Percentiles rank a stretch among this genome's conserved stretches.
Conservation (phyloP, 2,329 filamentous ascomycete genomes). For the Trichoderma semiorbis region DNA sequence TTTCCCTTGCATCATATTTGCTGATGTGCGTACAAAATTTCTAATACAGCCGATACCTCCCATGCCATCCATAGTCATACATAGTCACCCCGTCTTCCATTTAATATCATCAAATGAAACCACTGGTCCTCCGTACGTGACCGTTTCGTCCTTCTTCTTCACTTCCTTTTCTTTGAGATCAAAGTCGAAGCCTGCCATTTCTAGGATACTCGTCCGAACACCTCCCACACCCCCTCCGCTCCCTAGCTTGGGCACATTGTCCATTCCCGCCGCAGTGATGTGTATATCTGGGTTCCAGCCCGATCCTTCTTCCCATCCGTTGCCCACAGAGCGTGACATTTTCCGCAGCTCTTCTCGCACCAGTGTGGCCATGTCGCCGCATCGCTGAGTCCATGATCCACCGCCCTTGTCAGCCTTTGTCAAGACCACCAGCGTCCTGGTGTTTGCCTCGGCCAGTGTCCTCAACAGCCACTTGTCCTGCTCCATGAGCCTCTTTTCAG, state of each 20-base stretch:
- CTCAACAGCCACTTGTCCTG: conserved; percentile 47
- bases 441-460: conserved; percentile 43
- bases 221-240: conserved; percentile 40
- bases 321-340: conserved; percentile 24
- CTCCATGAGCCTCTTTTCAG: conserved; percentile 48
- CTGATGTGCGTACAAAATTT: conserved; percentile 10
- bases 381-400: conserved; percentile 29
- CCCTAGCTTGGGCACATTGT: conserved; percentile 28
- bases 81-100: conserved; percentile 28
- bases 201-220: conserved; percentile 38
- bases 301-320: conserved; percentile 29
- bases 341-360: conserved; percentile 29
- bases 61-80: background rate
- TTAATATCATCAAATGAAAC: conserved; percentile 40
- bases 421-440: conserved; percentile 48
- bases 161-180: conserved; percentile 29
- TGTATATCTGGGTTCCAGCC: conserved; percentile 33
- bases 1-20: background rate
- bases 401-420: conserved; percentile 55
- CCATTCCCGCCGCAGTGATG: conserved; percentile 39
- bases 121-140: conserved; percentile 34
- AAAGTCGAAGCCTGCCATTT: conserved; percentile 40
- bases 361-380: conserved; percentile 26
- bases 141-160: conserved; percentile 35
- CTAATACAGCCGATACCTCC: background rate